Percentiles rank a stretch among this genome's conserved stretches.
Conservation (phyloP, 2,329 filamentous ascomycete genomes). For the Zopfia rhizophila region DNA sequence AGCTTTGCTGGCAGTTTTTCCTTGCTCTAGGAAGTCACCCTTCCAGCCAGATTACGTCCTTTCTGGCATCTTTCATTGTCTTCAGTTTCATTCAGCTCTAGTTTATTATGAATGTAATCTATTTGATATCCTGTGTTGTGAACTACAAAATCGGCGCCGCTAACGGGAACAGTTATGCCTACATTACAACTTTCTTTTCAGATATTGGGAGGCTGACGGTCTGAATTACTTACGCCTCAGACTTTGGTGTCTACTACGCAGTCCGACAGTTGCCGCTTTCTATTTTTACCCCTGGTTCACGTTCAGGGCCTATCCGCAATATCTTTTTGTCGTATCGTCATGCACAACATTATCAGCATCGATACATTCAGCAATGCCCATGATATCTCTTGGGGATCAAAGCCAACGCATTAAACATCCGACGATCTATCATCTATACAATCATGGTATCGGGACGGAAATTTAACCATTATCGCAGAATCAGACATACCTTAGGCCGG, state of each 20-base stretch:
- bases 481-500: too few relatives aligned
- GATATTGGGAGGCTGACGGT: slow-evolving; percentile 84
- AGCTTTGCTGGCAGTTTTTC: slow-evolving; percentile 7
- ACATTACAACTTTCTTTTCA: slow-evolving; percentile 72
- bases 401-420: too few relatives aligned
- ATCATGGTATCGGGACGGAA: too few relatives aligned
- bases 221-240: slow-evolving; percentile 92
- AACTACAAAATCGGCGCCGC: slow-evolving; percentile 58
- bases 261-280: too few relatives aligned
- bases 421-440: too few relatives aligned
- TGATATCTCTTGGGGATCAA: slow-evolving; percentile 98
- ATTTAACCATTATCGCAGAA: too few relatives aligned
- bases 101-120: slow-evolving; percentile 83
- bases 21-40: slow-evolving; percentile 4
- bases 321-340: slow-evolving; percentile 89
- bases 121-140: slow-evolving; percentile 85
- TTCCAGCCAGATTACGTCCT: not conserved
- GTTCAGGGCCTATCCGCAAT: slow-evolving; percentile 97
- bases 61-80: slow-evolving; percentile 77
- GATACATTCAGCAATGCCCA: slow-evolving; percentile 99
- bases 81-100: slow-evolving; percentile 89
- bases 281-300: slow-evolving; percentile 99
- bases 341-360: slow-evolving; percentile 98
- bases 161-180: too few relatives aligned
- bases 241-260: slow-evolving; percentile 93